Evolutionary conservation across 306 rosid genomes (phyloP), one percentile per base, ranked within the genome.

Genomic region (Urtica urens): DNA sequence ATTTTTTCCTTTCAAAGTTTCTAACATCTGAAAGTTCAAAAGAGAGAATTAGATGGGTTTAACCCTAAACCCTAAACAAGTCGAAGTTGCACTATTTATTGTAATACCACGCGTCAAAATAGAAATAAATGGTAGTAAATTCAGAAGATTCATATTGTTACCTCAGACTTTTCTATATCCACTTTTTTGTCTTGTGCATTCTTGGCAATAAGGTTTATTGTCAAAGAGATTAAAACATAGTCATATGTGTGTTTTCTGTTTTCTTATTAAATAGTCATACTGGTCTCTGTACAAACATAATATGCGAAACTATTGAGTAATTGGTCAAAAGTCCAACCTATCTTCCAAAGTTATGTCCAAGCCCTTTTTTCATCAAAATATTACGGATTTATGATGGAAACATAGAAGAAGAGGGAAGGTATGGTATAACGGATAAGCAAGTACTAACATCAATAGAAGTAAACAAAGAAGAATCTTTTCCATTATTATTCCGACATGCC

Each of bases 391-490:
- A n/a, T n/a, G n/a, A n/a, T n/a, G 7, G 44, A 6, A 20, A 38
- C 44, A 38, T 10, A 6, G 1, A 13, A 38, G 44, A 10, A 28
- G 33, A 28, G 10, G 10, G 33, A 28, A 28, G 33, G 10, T 28
- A 28, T 28, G 33, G 33, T 28, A 18, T 11, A 22, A 46, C n/a
- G n/a, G 24, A 29, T 28, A 10, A 17, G 39, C 18, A 44, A 8
- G 38, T 11, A 48, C 26, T 5, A 17, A 15, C 38, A 22, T 29
- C 39, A 30, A 15, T 4, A 49, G 23, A 49, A 49, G 54, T 29
- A 17, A 39, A 10, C 18, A 26, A 22, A 7, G 29, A 23, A 49
- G 39, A 49, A 49, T 49, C 38, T 27, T 49, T 49, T 49, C 54
- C 54, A 16, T 29, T 15, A 49, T 19, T 28, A 49, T 18, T 49